Conservation (phyloP, 1,139 yeast species). For the Blastobotrys capitulatus region DNA sequence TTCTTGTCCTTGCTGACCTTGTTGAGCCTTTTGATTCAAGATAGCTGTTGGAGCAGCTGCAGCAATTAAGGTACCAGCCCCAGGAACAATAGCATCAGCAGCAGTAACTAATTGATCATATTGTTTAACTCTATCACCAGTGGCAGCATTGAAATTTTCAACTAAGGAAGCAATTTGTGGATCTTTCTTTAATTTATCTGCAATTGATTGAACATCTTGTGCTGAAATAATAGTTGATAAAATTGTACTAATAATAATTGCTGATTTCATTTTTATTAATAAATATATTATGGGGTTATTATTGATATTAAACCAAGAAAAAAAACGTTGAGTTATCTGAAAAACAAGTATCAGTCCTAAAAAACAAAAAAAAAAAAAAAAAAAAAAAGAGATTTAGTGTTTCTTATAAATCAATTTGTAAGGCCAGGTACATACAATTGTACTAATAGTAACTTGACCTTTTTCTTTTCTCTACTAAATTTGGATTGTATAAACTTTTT, state of each 20-base stretch:
- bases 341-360: no score
- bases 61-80: slow-evolving; percentile 20
- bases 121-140: slow-evolving; percentile 16
- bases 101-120: slow-evolving; percentile 19
- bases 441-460: no score
- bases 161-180: slow-evolving; percentile 15
- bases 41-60: slow-evolving; percentile 12
- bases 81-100: slow-evolving; percentile 20
- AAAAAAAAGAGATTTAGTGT: background rate
- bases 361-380: background rate
- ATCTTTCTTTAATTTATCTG: slow-evolving; percentile 15
- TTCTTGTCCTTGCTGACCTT: slow-evolving; percentile 5
- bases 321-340: background rate
- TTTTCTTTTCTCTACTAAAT: no score
- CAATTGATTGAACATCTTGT: background rate
- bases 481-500: no score
- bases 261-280: background rate
- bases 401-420: no score
- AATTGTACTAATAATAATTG: background rate
- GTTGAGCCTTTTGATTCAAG: slow-evolving; percentile 3
- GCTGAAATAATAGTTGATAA: background rate
- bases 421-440: no score
- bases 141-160: slow-evolving; percentile 18
- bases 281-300: background rate
- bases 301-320: background rate